Evolutionary conservation across 768 basidiomycete species (phyloP), one percentile per base, ranked within the genome.

Genomic region (Rhizopogon vinicolor): DNA sequence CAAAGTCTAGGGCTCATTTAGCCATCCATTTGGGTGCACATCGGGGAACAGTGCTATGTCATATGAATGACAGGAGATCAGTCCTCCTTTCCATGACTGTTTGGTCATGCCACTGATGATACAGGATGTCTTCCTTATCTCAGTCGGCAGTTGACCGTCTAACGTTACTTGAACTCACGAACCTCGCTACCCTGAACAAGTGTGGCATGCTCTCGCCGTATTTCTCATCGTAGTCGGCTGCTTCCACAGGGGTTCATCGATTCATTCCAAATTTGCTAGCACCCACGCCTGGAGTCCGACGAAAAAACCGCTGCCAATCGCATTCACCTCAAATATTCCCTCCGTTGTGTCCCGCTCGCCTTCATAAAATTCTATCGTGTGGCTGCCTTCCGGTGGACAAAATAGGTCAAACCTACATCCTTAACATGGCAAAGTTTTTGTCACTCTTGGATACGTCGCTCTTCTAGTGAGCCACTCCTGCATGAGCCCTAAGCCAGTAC

Each of bases 401-500:
- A n/a, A 55, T 79, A 37, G 54, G 63, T 0, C 29, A 51, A 16
- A 70, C 70, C 5, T 74, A 74, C 56, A 64, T 66, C 10, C 63
- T 76, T 53, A 79, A 75, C 52, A 40, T 78, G 8, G 68, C 72
- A 10, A 79, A 82, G 57, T 78, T 6, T 58, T 71, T 10, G 62
- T 75, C 41, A 68, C 70, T 18, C 51, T 66, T 7, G 70, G 61
- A 22, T 80, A 80, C 49, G 66, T 74, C 10, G 68, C 62, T 3
- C 55, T 70, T 0, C 56, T 79, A 7, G 60, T 80, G 42, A 64
- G 66, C 3, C 75, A 68, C 65, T 64, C 62, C 1, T 69, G 73
- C 48, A 58, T 71, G 13, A 74, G 78, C 39, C 70, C 79, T 78
- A 41, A 58, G 57, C 58, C 35, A 19, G 14, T 39, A 67, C 42